Evolutionary conservation across 352 stramenopile genomes (phyloP), one percentile per base, ranked within the genome.

Genomic region (Phytophthora pluvialis): DNA sequence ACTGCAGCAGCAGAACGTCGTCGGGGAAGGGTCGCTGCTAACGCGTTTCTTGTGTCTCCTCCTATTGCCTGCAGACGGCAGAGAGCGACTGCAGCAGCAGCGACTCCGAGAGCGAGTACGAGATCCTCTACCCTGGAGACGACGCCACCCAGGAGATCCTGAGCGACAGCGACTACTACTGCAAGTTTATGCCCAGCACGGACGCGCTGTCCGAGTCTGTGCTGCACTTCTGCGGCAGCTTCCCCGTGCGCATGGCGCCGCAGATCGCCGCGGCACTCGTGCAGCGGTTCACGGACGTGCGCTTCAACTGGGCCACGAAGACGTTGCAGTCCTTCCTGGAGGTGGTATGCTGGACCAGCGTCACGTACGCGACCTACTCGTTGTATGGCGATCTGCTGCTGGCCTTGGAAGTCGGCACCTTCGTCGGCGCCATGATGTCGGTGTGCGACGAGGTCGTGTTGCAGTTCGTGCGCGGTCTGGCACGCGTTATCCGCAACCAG

Each of bases 261-360:
- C 47, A 84, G n/a, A 52, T 93, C 2, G 46, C 64, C 18, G 36
- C 61, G 3, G 75, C 83, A 26, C 61, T 94, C 32, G 73, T 94
- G 45, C 77, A 77, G 31, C 70, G 83, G 5, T 91, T 92, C 67
- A 94, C 86, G 16, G 77, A 91, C 47, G 78, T 57, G 38, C 77
- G 83, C 49, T 90, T 92, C 56, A 93, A 94, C 60, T 94, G 86
- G 86, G 60, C 77, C 35, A 93, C 73, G 13, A 92, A 94, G 72
- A 94, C 86, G 40, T 66, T 94, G 60, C 86, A 91, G 67, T 93
- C 83, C 15, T 94, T 94, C 50, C 46, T 94, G n/a, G 86, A 94
- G 56, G 54, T 93, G 8, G 69, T 80, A 11, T 86, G 83, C 65
- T 94, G 83, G 83, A 65, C 40, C 21, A 92, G 82, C 67, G 83